Base-by-base conservation (phyloP, 768 basidiomycete species). In the Strobilomyces echinocephalus region DNA sequence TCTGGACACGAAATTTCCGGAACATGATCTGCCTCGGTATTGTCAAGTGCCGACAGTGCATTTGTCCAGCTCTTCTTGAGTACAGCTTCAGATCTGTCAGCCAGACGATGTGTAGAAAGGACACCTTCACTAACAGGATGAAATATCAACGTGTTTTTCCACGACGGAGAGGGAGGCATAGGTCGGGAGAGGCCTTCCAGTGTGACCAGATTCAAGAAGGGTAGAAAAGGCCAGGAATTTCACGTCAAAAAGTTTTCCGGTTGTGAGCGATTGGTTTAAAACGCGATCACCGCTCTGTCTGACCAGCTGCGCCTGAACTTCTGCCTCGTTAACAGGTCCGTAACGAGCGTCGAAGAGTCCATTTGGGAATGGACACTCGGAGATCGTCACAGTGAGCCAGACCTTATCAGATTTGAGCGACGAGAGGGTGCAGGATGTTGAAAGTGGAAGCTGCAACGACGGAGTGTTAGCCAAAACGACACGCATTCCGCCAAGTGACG, bases 171-270 rank as follows among this genome's bases (percentile, higher is more conserved):
- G 47, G 5, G 58, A 62, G 5, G 64, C 52, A 41, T 63, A 50
- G 18, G 45, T 63, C 28, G 54, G 51, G 10, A 52, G 35, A 18
- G 35, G 28, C 8, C 31, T 31, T 20, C 33, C 38, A 1, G 36
- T 24, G 28, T 21, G 18, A 8, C 42, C 54, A 20, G 50, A 47
- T n/a, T 45, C 7, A 48, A 43, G 18, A 7, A 45, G 49, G 4
- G 44, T 28, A 53, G 53, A 40, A 30, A 1, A 21, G 33, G 63
- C 20, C 50, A 65, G 16, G 52, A 64, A 64, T 12, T 50, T 60
- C n/a, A 63, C 53, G 21, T 63, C 63, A n/a, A 50, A 55, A 14
- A 55, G 45, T 35, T 46, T 60, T 43, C 63, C 63, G 7, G 61
- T 63, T 11, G 33, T 14, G 16, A 66, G 58, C 33, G 52, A 63